phyloP scores from a whole-genome alignment of 2,329 filamentous ascomycete species.

The Fusarium pininemorale region DNA sequence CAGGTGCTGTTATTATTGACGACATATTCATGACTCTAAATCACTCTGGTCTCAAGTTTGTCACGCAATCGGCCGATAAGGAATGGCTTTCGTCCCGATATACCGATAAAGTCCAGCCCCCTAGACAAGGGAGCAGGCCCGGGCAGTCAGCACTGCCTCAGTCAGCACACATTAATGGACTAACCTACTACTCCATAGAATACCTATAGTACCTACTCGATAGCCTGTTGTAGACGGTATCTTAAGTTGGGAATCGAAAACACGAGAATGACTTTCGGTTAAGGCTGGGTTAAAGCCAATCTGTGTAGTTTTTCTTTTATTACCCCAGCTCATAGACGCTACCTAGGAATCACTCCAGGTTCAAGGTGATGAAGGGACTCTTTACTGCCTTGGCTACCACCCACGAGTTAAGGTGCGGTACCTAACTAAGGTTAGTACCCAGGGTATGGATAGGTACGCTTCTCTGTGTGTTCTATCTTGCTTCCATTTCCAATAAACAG shows the following conservation, averaged over 20 bases:
- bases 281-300: background rate
- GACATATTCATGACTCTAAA: background rate
- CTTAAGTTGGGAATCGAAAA: background rate
- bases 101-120: slow-evolving; percentile 3
- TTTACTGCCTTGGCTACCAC: background rate
- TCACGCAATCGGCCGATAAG: slow-evolving; percentile 8
- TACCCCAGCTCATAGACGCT: background rate
- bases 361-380: background rate
- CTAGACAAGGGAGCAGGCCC: background rate
- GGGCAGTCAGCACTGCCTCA: slow-evolving; percentile 8
- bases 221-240: background rate
- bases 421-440: background rate
- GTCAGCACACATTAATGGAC: background rate
- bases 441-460: background rate
- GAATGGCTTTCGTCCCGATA: slow-evolving; percentile 3
- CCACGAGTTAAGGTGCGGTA: background rate
- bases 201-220: no score
- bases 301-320: no score
- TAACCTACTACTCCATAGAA: background rate
- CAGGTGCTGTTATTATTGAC: background rate
- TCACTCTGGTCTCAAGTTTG: background rate
- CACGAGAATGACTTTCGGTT: no score
- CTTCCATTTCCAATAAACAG: background rate
- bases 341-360: background rate
- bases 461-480: background rate